Evolutionary conservation across 352 stramenopile species (phyloP).

Genomic region (Phytophthora sansomeana): DNA sequence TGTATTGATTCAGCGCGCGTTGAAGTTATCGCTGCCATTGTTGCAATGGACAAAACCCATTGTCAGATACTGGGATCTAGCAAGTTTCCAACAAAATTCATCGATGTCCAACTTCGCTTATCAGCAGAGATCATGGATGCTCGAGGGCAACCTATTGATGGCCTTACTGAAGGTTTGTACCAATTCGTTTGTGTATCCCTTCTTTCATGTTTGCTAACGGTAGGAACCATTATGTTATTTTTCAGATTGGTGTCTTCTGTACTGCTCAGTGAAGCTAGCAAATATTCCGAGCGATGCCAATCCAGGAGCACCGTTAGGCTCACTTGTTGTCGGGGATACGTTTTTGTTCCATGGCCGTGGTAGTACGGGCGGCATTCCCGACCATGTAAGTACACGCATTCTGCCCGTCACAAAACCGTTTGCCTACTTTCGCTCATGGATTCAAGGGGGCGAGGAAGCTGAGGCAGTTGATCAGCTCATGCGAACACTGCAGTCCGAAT

Average conservation of each 20-base stretch:
- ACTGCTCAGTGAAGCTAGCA: slow-evolving; percentile 52
- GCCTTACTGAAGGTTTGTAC: slow-evolving; percentile 25
- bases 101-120: slow-evolving; percentile 50
- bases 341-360: slow-evolving; percentile 41
- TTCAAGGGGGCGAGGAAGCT: slow-evolving; percentile 55
- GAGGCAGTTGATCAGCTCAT: slow-evolving; percentile 51
- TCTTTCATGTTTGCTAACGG: neutral
- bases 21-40: slow-evolving; percentile 27
- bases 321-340: slow-evolving; percentile 67
- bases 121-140: slow-evolving; percentile 54
- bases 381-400: neutral
- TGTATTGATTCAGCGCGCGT: slow-evolving; percentile 30
- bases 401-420: slow-evolving; percentile 69
- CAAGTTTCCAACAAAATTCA: slow-evolving; percentile 33
- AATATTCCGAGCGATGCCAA: slow-evolving; percentile 43
- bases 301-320: slow-evolving; percentile 42
- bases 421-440: slow-evolving; percentile 71
- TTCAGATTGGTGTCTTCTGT: slow-evolving; percentile 65
- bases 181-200: neutral
- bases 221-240: neutral
- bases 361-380: neutral
- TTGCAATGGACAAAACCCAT: slow-evolving; percentile 23
- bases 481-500: slow-evolving; percentile 61
- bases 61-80: slow-evolving; percentile 31
- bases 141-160: slow-evolving; percentile 38